Conservation (phyloP, 2,329 filamentous ascomycete genomes). For the Zymoseptoria passerinii region DNA sequence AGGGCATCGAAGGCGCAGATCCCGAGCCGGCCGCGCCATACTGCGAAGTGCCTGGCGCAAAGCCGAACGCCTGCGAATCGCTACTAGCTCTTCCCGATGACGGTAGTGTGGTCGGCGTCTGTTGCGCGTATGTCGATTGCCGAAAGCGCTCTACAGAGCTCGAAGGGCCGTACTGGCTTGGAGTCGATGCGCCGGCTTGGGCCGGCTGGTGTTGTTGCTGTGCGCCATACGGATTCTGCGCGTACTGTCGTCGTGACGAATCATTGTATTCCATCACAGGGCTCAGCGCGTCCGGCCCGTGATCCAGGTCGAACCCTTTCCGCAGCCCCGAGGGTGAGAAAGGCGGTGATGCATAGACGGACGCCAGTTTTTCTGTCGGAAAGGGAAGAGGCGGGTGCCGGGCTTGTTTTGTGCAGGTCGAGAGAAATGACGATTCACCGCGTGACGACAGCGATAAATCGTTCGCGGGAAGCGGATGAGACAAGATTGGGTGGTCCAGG, state of each 20-base stretch:
- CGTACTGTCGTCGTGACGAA: constrained; percentile 28
- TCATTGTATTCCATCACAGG: constrained; percentile 31
- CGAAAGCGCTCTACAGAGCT: constrained; percentile 42
- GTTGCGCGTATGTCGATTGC: constrained; percentile 38
- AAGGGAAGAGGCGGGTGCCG: constrained; percentile 1
- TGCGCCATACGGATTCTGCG: constrained; percentile 22
- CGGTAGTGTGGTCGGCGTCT: constrained; percentile 36
- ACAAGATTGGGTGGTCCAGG: neutral
- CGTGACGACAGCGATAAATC: neutral
- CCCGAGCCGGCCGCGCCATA: constrained; percentile 49
- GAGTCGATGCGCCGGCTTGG: constrained; percentile 25
- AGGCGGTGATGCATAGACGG: constrained; percentile 27
- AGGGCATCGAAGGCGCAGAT: constrained; percentile 46
- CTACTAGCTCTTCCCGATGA: constrained; percentile 31
- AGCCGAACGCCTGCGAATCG: constrained; percentile 39
- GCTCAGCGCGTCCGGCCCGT: constrained; percentile 9
- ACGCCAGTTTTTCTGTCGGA: constrained; percentile 22
- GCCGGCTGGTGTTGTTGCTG: constrained; percentile 21
- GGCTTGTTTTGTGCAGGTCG: neutral
- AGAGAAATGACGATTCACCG: neutral
- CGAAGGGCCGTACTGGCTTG: constrained; percentile 37
- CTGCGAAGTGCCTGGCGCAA: constrained; percentile 47
- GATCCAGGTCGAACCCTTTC: constrained; percentile 16
- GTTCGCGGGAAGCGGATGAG: neutral
- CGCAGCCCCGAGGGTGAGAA: constrained; percentile 25